A percentile compares a stretch with the other conserved stretches of the same genome.
Conservation (phyloP, 1,284 basidiomycete genomes). For the Rhodotorula sp. region DNA sequence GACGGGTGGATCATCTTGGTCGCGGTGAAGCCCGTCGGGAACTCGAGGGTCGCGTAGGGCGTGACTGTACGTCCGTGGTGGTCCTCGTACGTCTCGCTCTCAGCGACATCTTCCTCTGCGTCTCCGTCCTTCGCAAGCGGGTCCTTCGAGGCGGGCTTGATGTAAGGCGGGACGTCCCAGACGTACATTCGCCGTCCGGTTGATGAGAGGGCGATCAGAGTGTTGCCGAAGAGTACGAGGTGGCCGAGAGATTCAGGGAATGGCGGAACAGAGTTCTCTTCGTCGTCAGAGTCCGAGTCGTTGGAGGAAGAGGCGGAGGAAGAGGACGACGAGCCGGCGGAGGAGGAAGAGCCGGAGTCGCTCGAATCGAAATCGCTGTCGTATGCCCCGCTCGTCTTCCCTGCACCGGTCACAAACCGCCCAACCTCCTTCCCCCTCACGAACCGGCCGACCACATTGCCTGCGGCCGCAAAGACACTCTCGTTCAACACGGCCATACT, state of each 20-base stretch:
- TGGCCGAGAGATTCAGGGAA: conserved; percentile 47
- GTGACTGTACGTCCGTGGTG: conserved; percentile 1
- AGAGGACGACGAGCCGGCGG: conserved; percentile 49
- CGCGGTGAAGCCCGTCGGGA: conserved; percentile 77
- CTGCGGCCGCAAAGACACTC: conserved; percentile 77
- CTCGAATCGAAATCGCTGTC: neutral
- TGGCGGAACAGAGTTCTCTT: neutral
- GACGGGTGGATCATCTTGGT: conserved; percentile 84
- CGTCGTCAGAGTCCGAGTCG: conserved; percentile 13
- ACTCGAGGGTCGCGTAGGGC: conserved; percentile 65
- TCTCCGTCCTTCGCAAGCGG: conserved; percentile 1
- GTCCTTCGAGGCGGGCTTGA: conserved; percentile 33
- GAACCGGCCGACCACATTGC: conserved; percentile 66
- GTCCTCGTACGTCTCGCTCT: conserved; percentile 5
- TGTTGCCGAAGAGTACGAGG: conserved; percentile 68
- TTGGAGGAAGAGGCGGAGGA: conserved; percentile 51
- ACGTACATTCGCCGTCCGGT: conserved; percentile 75
- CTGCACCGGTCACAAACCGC: conserved; percentile 10
- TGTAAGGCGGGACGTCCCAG: conserved; percentile 60
- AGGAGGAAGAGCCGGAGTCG: neutral
- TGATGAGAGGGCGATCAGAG: conserved; percentile 68
- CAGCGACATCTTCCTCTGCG: conserved; percentile 50
- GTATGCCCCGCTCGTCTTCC: neutral
- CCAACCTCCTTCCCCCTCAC: conserved; percentile 78
- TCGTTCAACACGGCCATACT: conserved; percentile 80